Percentiles rank a stretch among this genome's conserved stretches.
Conservation (phyloP, 1,139 yeast species). For the Scheffersomyces cryptocercus region DNA sequence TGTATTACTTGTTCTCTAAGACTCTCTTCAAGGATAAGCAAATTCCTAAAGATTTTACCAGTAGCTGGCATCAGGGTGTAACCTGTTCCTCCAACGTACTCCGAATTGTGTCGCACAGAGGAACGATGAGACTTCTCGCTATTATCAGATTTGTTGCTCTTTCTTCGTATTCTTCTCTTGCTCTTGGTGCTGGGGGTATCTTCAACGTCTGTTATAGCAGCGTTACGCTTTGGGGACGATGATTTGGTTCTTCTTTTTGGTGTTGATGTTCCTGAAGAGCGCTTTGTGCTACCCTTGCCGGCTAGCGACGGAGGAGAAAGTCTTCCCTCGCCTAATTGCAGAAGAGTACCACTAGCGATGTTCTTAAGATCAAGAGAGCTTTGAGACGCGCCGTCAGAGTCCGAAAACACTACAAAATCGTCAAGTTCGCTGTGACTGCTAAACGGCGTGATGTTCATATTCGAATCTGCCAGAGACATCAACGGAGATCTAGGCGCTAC, state of each 20-base stretch:
- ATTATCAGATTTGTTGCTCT: constrained; percentile 29
- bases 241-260: background rate
- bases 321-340: background rate
- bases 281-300: background rate
- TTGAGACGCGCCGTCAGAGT: constrained; percentile 41
- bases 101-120: constrained; percentile 11
- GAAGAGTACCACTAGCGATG: constrained; percentile 1
- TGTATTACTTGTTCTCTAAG: constrained; percentile 77
- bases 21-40: constrained; percentile 82
- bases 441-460: constrained; percentile 25
- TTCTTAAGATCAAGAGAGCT: constrained; percentile 22
- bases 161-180: constrained; percentile 30
- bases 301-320: background rate
- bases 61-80: constrained; percentile 55
- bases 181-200: constrained; percentile 24
- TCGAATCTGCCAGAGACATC: constrained; percentile 17
- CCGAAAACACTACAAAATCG: constrained; percentile 39
- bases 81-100: constrained; percentile 29
- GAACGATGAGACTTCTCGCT: constrained; percentile 27
- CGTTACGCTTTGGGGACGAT: background rate
- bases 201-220: constrained; percentile 12
- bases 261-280: background rate
- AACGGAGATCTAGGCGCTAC: constrained; percentile 25
- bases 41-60: constrained; percentile 74
- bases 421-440: constrained; percentile 23